A percentile compares a stretch with the other conserved stretches of the same genome.
These are phyloP conservation scores for Boehmeria nivea DNA, from an alignment of 306 rosid species.

Conservation along the genomic window DNA sequence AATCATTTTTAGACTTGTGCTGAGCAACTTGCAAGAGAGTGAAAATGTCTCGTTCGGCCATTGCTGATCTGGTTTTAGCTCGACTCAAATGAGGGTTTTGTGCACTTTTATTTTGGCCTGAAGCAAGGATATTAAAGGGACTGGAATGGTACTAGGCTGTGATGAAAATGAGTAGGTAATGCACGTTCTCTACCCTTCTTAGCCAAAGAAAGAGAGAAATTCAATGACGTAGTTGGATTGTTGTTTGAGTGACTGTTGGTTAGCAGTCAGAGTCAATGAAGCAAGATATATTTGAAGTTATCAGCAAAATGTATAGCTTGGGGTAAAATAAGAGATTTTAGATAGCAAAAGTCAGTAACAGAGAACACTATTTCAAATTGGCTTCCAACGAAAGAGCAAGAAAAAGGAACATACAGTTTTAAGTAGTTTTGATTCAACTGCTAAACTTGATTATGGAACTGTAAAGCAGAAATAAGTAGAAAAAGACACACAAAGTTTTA, in stretches of 20 bases:
- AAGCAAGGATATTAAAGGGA: neutral
- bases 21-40: conserved; percentile 50
- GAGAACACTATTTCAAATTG: no score
- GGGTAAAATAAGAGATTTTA: no score
- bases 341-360: no score
- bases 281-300: no score
- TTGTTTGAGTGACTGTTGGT: no score
- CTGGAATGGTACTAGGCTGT: neutral
- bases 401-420: no score
- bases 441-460: neutral
- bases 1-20: conserved; percentile 47
- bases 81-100: neutral
- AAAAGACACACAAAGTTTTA: neutral
- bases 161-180: neutral
- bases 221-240: no score
- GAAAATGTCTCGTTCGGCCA: conserved; percentile 38
- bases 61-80: neutral
- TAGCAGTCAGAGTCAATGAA: no score
- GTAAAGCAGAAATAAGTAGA: neutral
- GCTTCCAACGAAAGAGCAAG: no score
- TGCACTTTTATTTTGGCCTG: neutral
- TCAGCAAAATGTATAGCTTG: no score
- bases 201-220: neutral
- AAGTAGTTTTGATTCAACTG: no score
- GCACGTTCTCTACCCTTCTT: neutral